A percentile compares a stretch with the other conserved stretches of the same genome.
Evolutionary conservation across 2,329 filamentous ascomycete genomes (phyloP).

Genomic region (Fusarium musae): DNA sequence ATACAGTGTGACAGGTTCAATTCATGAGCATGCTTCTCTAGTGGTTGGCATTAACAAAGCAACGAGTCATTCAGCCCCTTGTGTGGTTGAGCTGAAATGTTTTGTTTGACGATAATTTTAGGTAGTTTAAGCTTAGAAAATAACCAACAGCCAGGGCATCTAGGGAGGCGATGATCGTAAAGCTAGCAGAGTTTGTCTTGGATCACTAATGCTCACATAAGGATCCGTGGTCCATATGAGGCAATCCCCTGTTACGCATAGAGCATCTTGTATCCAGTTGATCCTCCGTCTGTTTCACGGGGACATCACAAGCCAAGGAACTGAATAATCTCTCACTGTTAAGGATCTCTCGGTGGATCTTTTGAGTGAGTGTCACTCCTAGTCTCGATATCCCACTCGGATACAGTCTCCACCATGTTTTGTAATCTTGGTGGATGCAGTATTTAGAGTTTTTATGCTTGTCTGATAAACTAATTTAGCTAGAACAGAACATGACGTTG

Average conservation of each 20-base stretch:
- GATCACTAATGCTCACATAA: conserved; percentile 43
- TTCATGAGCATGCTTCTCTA: not conserved
- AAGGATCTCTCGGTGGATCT: not conserved
- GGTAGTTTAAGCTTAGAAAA: conserved; percentile 21
- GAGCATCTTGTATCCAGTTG: not conserved
- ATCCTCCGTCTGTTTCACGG: conserved; percentile 9
- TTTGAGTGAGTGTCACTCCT: not conserved
- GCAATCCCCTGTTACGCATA: conserved; percentile 22
- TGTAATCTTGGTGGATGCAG: not conserved
- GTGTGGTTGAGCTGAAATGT: not conserved
- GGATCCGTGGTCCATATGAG: conserved; percentile 13
- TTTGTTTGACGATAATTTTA: conserved; percentile 10
- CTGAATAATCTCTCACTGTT: conserved; percentile 4
- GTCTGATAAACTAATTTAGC: not conserved
- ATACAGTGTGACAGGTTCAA: not conserved
- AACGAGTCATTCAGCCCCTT: not conserved
- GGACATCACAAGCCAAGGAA: not conserved
- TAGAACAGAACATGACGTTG: conserved; percentile 14
- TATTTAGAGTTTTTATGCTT: conserved; percentile 13
- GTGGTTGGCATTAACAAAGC: not conserved
- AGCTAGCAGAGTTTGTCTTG: not conserved
- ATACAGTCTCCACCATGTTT: not conserved
- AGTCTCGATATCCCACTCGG: not conserved
- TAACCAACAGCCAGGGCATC: not conserved
- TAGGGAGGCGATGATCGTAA: not conserved